Evolutionary conservation across 306 rosid genomes (phyloP).

Genomic region (Lupinus albus): DNA sequence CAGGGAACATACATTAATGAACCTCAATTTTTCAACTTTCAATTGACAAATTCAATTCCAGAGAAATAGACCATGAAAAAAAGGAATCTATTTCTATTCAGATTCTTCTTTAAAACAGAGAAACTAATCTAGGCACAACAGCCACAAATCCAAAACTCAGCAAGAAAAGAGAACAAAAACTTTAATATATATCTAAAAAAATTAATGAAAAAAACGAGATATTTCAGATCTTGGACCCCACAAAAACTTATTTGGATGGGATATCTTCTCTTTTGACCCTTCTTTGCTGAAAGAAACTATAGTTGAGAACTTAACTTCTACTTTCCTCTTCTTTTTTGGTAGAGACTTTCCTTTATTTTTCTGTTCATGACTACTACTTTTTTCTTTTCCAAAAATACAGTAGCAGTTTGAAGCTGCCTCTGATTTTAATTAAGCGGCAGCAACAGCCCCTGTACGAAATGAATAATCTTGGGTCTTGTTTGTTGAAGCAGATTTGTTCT

Average conservation of each 20-base stretch:
- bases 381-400: neutral
- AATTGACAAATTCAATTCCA: neutral
- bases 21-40: neutral
- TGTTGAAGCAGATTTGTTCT: conserved; percentile 64
- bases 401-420: neutral
- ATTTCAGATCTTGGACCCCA: conserved; percentile 49
- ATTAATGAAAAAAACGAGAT: conserved; percentile 33
- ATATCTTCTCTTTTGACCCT: conserved; percentile 46
- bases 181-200: neutral
- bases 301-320: conserved; percentile 19
- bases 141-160: neutral
- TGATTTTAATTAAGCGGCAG: conserved; percentile 63
- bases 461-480: conserved; percentile 57
- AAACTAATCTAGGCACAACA: conserved; percentile 28
- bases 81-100: conserved; percentile 4
- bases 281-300: conserved; percentile 33
- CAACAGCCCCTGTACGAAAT: conserved; percentile 70
- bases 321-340: neutral
- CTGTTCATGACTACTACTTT: neutral
- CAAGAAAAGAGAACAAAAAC: neutral
- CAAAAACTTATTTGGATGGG: conserved; percentile 32
- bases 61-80: neutral
- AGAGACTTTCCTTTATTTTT: neutral
- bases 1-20: neutral
- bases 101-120: conserved; percentile 40